Evolutionary conservation across 2,329 filamentous ascomycete species (phyloP).

Genomic region (Sordariomycetes sp.): DNA sequence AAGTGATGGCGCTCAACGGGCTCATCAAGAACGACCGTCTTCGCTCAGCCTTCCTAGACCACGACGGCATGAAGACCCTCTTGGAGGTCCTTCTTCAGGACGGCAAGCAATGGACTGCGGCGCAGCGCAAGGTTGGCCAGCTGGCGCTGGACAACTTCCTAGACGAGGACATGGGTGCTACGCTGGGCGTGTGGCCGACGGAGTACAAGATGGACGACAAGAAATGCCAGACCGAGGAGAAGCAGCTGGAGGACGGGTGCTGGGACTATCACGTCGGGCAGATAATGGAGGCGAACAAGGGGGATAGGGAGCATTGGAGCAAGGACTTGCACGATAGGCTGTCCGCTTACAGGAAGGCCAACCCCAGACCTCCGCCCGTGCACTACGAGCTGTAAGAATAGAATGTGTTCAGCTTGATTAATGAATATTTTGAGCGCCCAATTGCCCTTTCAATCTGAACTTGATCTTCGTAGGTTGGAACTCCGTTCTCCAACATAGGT

Average conservation of each 20-base stretch:
- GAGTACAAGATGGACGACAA: constrained; percentile 20
- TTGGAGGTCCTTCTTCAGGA: constrained; percentile 41
- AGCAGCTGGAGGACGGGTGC: constrained; percentile 37
- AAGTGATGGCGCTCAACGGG: constrained; percentile 43
- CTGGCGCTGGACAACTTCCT: constrained; percentile 57
- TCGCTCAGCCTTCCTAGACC: constrained; percentile 43
- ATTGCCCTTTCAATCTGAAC: no score
- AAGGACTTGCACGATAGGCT: constrained; percentile 27
- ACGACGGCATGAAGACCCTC: constrained; percentile 43
- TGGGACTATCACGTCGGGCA: constrained; percentile 45
- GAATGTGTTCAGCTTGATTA: no score
- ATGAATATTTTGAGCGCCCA: no score
- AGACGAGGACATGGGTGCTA: constrained; percentile 55
- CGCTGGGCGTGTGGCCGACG: constrained; percentile 45
- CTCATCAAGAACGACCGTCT: constrained; percentile 46
- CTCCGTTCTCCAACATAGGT: no score
- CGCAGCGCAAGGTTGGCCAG: constrained; percentile 45
- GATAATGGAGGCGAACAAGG: constrained; percentile 26
- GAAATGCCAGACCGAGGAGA: constrained; percentile 22
- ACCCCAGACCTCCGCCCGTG: constrained; percentile 10
- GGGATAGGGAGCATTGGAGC: constrained; percentile 34
- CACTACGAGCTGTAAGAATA: constrained; percentile 16
- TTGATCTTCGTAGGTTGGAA: no score
- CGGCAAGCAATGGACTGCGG: constrained; percentile 37
- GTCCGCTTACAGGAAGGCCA: constrained; percentile 17